A percentile compares a stretch with the other conserved stretches of the same genome.
These are phyloP conservation scores for Eimeria maxima DNA, from an alignment of 169 alveolate species.

Conservation along the genomic window DNA sequence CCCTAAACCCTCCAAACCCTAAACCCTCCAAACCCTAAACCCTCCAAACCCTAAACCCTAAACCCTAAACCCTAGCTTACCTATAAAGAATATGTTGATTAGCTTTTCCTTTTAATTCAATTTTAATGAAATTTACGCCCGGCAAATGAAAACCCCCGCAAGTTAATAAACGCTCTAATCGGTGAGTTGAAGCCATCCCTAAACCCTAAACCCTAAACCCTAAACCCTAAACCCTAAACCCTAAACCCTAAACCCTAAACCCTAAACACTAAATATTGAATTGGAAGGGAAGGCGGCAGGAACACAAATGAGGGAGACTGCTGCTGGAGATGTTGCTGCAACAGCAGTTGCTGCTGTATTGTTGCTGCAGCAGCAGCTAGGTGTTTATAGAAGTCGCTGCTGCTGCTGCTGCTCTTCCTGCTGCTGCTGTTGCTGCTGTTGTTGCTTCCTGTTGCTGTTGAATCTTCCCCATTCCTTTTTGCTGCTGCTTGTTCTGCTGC, in stretches of 20 bases:
- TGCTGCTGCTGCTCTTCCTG: neutral
- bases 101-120: neutral
- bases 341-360: neutral
- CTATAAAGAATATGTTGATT: neutral
- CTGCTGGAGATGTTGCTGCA: neutral
- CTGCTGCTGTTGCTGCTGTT: conserved; percentile 15
- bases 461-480: too few relatives aligned
- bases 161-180: neutral
- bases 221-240: neutral
- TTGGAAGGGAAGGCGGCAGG: neutral
- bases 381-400: neutral
- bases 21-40: too few relatives aligned
- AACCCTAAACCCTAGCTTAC: conserved; percentile 7
- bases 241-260: too few relatives aligned
- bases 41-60: conserved; percentile 15
- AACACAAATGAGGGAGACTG: neutral
- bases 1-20: too few relatives aligned
- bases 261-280: neutral
- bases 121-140: neutral
- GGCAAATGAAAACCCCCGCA: neutral
- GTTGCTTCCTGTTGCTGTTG: too few relatives aligned
- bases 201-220: neutral
- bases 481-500: too few relatives aligned
- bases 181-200: neutral
- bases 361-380: neutral